Percentiles rank a stretch among this genome's conserved stretches.
phyloP scores from a whole-genome alignment of 2,329 filamentous ascomycete genomes.

The Nemania sp. region DNA sequence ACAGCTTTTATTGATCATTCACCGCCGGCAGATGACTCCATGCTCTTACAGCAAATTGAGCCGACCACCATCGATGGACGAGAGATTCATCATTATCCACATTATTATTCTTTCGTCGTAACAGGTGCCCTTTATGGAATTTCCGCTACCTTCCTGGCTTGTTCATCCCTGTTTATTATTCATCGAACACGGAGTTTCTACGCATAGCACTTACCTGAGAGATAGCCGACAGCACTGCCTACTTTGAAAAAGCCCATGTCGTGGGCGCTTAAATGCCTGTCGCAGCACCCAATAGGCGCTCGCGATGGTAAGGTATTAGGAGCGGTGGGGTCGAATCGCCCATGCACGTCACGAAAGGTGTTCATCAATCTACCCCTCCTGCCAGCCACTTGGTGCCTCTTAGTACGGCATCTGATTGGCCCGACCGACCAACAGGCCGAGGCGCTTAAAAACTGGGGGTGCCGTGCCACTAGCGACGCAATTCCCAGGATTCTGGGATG shows the following conservation, averaged over 20 bases:
- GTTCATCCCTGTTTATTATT: neutral
- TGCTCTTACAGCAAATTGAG: neutral
- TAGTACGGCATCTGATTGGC: conserved; percentile 15
- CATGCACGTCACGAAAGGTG: conserved; percentile 26
- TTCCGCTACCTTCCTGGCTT: conserved; percentile 2
- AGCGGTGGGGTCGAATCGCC: conserved; percentile 1
- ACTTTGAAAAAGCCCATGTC: conserved; percentile 15
- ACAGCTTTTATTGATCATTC: conserved; percentile 3
- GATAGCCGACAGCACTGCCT: conserved; percentile 1
- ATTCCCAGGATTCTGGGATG: conserved; percentile 31
- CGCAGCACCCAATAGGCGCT: conserved; percentile 22
- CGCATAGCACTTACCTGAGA: conserved; percentile 6
- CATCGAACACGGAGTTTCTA: conserved; percentile 15
- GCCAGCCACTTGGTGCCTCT: conserved; percentile 11
- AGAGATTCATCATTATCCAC: neutral
- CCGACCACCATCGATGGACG: neutral
- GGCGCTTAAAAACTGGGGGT: conserved; percentile 30
- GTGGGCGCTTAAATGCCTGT: conserved; percentile 28
- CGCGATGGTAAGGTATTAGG: conserved; percentile 7
- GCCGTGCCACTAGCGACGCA: conserved; percentile 23
- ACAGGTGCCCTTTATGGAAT: neutral
- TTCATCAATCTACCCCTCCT: conserved; percentile 22
- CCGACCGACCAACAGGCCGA: neutral
- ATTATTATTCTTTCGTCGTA: neutral
- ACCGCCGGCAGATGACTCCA: conserved; percentile 19